These are phyloP conservation scores for Hevea brasiliensis DNA, from an alignment of 345 rosid species.

Conservation along the genomic window DNA sequence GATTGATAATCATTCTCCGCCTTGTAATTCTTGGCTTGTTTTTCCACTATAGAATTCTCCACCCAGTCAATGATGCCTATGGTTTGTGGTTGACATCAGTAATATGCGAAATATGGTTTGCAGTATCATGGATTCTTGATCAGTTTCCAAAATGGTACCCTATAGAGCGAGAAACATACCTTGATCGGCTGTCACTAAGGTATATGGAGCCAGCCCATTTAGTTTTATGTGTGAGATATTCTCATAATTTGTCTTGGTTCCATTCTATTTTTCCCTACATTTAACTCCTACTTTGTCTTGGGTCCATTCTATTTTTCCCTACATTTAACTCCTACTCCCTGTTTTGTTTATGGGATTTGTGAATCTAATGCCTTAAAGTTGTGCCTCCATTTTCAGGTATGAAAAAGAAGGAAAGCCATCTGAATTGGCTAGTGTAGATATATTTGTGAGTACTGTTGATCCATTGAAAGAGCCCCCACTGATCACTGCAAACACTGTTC, in stretches of 20 bases:
- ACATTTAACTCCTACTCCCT: neutral
- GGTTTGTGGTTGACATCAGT: slow-evolving; percentile 97
- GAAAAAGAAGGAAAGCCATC: slow-evolving; percentile 98
- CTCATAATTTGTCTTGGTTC: slow-evolving; percentile 2
- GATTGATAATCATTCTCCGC: slow-evolving; percentile 79
- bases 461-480: slow-evolving; percentile 98
- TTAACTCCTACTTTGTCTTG: neutral
- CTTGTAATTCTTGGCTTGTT: slow-evolving; percentile 87
- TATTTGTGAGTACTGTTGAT: slow-evolving; percentile 96
- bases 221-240: neutral
- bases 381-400: slow-evolving; percentile 51
- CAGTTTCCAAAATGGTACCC: slow-evolving; percentile 99
- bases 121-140: slow-evolving; percentile 94
- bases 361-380: slow-evolving; percentile 7
- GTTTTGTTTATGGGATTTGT: neutral
- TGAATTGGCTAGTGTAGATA: slow-evolving; percentile 69
- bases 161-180: slow-evolving; percentile 84
- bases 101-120: slow-evolving; percentile 98
- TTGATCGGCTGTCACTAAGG: slow-evolving; percentile 93
- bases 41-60: slow-evolving; percentile 89
- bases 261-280: neutral
- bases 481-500: slow-evolving; percentile 96
- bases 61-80: slow-evolving; percentile 86
- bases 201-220: slow-evolving; percentile 25
- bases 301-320: neutral